Percentiles rank a stretch among this genome's conserved stretches.
phyloP scores from a whole-genome alignment of 257 asterid species.

The Lavandula angustifolia region DNA sequence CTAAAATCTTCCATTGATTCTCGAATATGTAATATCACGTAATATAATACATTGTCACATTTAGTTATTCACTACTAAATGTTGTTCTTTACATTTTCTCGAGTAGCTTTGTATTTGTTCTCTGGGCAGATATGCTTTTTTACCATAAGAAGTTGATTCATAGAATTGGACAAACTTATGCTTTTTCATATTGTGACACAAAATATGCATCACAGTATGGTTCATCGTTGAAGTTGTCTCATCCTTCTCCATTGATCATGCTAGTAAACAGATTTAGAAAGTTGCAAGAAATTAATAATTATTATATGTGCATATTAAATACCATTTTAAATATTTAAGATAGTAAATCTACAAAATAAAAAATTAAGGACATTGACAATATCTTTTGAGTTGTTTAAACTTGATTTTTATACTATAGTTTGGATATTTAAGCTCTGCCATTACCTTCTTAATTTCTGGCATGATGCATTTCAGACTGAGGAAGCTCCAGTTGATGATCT shows the following conservation, averaged over 20 bases:
- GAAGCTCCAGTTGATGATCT: constrained; percentile 69
- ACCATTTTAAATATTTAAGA: too few relatives aligned
- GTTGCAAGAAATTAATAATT: too few relatives aligned
- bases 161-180: not conserved
- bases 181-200: too few relatives aligned
- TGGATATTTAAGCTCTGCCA: constrained; percentile 5
- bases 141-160: not conserved
- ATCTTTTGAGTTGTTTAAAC: not conserved
- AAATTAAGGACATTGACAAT: not conserved
- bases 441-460: constrained; percentile 21
- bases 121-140: not conserved
- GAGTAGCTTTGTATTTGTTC: too few relatives aligned
- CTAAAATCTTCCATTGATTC: not conserved
- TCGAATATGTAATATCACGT: too few relatives aligned
- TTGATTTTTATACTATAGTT: not conserved
- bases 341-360: not conserved
- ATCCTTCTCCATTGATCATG: too few relatives aligned
- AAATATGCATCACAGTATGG: too few relatives aligned
- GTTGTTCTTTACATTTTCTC: too few relatives aligned
- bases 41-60: too few relatives aligned
- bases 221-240: too few relatives aligned
- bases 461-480: constrained; percentile 47
- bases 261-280: not conserved
- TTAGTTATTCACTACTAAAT: too few relatives aligned
- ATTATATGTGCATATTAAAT: too few relatives aligned